Evolutionary conservation across 2,329 filamentous ascomycete species (phyloP).

Genomic region (Claviceps spartinae): DNA sequence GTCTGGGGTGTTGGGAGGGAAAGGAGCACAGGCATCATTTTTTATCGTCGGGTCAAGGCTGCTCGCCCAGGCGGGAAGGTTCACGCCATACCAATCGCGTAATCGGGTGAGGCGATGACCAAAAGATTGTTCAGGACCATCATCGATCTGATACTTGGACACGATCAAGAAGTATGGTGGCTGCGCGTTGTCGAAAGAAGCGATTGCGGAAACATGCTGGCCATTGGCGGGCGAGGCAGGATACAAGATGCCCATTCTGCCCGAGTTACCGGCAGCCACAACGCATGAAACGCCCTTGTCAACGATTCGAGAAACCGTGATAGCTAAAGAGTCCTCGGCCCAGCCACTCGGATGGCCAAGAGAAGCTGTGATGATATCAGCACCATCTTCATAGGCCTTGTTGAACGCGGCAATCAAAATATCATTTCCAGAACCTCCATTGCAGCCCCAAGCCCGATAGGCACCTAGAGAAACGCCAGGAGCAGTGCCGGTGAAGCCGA

Average conservation of each 20-base stretch:
- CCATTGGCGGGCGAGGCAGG: no score
- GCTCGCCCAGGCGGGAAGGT: constrained; percentile 34
- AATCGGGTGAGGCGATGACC: constrained; percentile 29
- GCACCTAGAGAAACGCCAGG: constrained; percentile 41
- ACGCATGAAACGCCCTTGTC: constrained; percentile 38
- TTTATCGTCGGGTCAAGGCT: constrained; percentile 33
- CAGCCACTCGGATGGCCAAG: constrained; percentile 39
- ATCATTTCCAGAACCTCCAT: constrained; percentile 35
- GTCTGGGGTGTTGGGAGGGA: constrained; percentile 40
- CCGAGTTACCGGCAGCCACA: constrained; percentile 24
- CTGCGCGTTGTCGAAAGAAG: constrained; percentile 34
- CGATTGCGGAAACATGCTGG: constrained; percentile 30
- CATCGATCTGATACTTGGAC: constrained; percentile 27
- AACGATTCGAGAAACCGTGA: constrained; percentile 37
- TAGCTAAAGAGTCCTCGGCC: constrained; percentile 36
- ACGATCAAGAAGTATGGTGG: constrained; percentile 29
- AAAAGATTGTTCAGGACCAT: constrained; percentile 22
- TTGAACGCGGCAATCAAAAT: constrained; percentile 46
- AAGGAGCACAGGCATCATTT: constrained; percentile 37
- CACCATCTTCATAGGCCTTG: constrained; percentile 45
- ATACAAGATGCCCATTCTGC: constrained; percentile 21
- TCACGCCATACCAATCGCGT: constrained; percentile 28
- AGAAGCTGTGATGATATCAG: constrained; percentile 42
- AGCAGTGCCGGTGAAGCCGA: constrained; percentile 44
- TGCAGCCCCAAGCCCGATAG: constrained; percentile 45